Conservation (phyloP, 139 green algal species). For the Tetradesmus obliquus region DNA sequence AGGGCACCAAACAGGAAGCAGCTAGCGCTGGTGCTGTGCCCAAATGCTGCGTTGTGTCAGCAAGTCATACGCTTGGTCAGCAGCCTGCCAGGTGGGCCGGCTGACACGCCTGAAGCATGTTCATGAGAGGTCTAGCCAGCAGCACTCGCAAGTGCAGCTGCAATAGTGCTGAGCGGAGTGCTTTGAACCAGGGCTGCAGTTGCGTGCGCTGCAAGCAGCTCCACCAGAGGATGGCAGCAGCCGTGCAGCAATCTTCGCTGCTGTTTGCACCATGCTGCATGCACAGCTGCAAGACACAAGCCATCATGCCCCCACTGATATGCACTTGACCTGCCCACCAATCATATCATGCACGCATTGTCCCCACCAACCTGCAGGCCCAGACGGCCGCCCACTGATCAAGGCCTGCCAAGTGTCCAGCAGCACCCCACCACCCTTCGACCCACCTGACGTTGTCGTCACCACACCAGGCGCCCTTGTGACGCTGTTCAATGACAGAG, state of each 20-base stretch:
- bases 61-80: constrained; percentile 71
- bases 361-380: too few relatives aligned
- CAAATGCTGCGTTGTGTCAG: constrained; percentile 87
- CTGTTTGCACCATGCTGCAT: too few relatives aligned
- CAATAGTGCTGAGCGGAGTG: too few relatives aligned
- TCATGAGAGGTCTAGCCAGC: too few relatives aligned
- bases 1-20: constrained; percentile 3
- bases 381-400: constrained; percentile 45
- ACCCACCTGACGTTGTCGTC: constrained; percentile 78
- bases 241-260: too few relatives aligned
- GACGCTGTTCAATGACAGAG: constrained; percentile 58
- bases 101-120: too few relatives aligned
- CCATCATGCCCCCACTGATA: too few relatives aligned
- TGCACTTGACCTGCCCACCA: too few relatives aligned
- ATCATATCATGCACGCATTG: too few relatives aligned
- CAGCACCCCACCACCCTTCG: constrained; percentile 65
- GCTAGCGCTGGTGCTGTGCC: constrained; percentile 87
- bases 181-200: too few relatives aligned
- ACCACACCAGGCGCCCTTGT: constrained; percentile 80
- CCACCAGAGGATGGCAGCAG: constrained; percentile 27
- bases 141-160: background rate
- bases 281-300: too few relatives aligned
- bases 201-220: too few relatives aligned
- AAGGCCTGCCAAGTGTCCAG: constrained; percentile 32
- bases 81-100: background rate